Evolutionary conservation across 2,329 filamentous ascomycete species (phyloP).

Genomic region (Drechslerella coelobrocha): DNA sequence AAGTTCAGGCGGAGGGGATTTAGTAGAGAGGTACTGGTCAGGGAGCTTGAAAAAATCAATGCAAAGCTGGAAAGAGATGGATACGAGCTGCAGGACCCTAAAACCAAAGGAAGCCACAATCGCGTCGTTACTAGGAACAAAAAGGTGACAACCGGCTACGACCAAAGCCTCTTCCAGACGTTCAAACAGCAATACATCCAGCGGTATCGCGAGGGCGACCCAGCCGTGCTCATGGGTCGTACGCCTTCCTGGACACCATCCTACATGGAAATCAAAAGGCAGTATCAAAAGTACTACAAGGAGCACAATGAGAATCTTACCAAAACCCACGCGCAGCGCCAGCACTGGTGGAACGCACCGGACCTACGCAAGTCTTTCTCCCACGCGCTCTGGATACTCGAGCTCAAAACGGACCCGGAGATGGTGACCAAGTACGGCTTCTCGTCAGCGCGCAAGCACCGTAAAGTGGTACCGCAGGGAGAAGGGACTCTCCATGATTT

Average conservation of each 20-base stretch:
- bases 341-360: conserved; percentile 32
- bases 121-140: conserved; percentile 19
- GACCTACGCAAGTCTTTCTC: conserved; percentile 20
- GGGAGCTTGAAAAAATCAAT: conserved; percentile 40
- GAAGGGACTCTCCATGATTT: conserved; percentile 16
- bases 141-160: conserved; percentile 9
- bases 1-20: no score
- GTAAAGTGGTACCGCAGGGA: background rate
- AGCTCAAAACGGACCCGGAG: conserved; percentile 7
- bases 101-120: conserved; percentile 2
- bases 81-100: conserved; percentile 16
- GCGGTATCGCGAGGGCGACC: conserved; percentile 28
- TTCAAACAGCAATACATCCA: conserved; percentile 30
- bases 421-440: conserved; percentile 14
- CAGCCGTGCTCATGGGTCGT: conserved; percentile 31
- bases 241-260: conserved; percentile 25
- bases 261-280: conserved; percentile 17
- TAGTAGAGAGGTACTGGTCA: no score
- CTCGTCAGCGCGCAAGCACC: background rate
- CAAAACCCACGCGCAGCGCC: conserved; percentile 12
- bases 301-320: conserved; percentile 8
- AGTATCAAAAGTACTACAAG: conserved; percentile 24
- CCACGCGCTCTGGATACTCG: conserved; percentile 24
- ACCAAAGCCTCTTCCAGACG: conserved; percentile 35
- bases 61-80: conserved; percentile 6